These are phyloP conservation scores for Pisolithus albus DNA, from an alignment of 768 basidiomycete species.

Conservation along the genomic window DNA sequence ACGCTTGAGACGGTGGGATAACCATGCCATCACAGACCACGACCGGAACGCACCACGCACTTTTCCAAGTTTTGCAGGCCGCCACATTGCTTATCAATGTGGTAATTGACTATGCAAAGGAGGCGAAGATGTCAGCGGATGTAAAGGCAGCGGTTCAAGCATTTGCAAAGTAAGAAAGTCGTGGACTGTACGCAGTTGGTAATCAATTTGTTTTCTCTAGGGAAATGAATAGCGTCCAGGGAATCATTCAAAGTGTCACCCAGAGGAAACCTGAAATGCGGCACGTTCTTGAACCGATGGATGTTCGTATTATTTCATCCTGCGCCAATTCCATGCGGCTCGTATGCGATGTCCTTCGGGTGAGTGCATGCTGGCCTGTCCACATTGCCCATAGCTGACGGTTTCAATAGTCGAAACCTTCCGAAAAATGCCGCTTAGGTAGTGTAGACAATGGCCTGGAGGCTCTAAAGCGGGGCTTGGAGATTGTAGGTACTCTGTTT, in stretches of 20 bases:
- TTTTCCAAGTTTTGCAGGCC: background rate
- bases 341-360: background rate
- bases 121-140: background rate
- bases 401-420: background rate
- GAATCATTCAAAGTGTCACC: background rate
- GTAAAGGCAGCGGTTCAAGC: background rate
- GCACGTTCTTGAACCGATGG: background rate
- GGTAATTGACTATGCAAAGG: background rate
- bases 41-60: background rate
- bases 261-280: background rate
- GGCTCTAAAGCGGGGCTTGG: background rate
- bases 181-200: background rate
- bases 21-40: background rate
- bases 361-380: background rate
- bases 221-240: background rate
- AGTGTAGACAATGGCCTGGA: background rate
- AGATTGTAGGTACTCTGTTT: background rate
- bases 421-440: background rate
- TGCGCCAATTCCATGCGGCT: background rate
- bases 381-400: background rate
- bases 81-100: background rate
- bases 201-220: background rate
- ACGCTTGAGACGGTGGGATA: background rate
- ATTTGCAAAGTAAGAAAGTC: background rate
- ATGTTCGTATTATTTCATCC: background rate